A percentile compares a stretch with the other conserved stretches of the same genome.
Conservation (phyloP, 148 eudicot species). For the Amaranthus hypochondriacus region DNA sequence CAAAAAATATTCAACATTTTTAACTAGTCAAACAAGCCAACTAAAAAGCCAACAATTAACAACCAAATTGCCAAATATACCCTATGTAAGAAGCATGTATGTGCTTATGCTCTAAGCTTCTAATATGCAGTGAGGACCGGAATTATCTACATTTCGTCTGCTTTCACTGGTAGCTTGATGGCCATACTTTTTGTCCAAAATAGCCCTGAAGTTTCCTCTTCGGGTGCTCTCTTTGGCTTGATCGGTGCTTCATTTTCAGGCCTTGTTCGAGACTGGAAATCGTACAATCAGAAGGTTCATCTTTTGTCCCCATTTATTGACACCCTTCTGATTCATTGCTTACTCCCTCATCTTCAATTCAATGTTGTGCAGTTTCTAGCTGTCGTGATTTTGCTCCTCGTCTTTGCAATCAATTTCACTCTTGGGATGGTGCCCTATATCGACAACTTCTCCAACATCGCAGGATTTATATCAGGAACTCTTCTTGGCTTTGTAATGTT, state of each 20-base stretch:
- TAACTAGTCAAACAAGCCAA: too few relatives aligned
- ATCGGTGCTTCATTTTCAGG: conserved; percentile 70
- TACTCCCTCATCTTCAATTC: neutral
- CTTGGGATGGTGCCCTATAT: conserved; percentile 66
- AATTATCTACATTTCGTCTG: conserved; percentile 61
- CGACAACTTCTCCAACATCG: conserved; percentile 64
- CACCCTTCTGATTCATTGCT: neutral
- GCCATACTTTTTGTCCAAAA: conserved; percentile 60
- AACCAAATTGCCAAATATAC: too few relatives aligned
- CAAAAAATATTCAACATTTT: too few relatives aligned
- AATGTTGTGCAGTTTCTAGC: conserved; percentile 47
- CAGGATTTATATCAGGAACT: conserved; percentile 62
- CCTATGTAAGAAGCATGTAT: neutral
- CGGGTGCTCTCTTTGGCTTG: conserved; percentile 78
- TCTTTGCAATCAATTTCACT: conserved; percentile 39
- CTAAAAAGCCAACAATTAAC: too few relatives aligned
- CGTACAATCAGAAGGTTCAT: conserved; percentile 56
- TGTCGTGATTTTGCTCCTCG: conserved; percentile 31
- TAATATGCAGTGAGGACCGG: conserved; percentile 63
- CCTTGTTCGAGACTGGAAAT: conserved; percentile 64
- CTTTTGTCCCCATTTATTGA: neutral
- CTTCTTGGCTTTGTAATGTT: conserved; percentile 63
- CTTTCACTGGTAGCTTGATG: conserved; percentile 46
- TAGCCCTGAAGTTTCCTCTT: conserved; percentile 57
- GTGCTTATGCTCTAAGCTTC: neutral